Conservation (phyloP, 2,329 filamentous ascomycete species). For the Neopestalotiopsis sp. region DNA sequence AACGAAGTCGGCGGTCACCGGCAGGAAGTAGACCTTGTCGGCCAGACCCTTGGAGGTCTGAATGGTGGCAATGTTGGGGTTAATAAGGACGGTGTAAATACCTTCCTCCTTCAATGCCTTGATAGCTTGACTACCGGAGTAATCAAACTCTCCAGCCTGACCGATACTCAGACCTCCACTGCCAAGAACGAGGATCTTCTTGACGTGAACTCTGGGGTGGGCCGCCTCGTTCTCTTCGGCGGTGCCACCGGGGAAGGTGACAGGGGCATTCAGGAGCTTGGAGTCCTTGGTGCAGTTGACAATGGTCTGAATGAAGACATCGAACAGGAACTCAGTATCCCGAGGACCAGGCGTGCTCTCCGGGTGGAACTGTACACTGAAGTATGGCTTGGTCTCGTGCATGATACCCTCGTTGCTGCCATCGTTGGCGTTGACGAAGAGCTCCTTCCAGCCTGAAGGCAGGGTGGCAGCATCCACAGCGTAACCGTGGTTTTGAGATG, state of each 20-base stretch:
- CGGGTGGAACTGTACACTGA: conserved; percentile 99
- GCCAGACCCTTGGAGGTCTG: conserved; percentile 97
- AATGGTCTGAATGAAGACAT: conserved; percentile 92
- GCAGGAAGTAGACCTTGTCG: conserved; percentile 98
- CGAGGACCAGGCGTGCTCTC: conserved; percentile 95
- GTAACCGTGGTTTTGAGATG: conserved; percentile 97
- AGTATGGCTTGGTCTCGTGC: conserved; percentile 84
- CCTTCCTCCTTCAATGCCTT: conserved; percentile 98
- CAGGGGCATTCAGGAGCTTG: conserved; percentile 71
- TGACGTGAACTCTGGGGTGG: conserved; percentile 81
- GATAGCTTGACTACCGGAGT: conserved; percentile 97
- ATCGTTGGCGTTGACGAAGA: conserved; percentile 98
- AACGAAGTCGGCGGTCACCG: conserved; percentile 95
- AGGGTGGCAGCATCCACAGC: conserved; percentile 84
- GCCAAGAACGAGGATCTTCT: conserved; percentile 94
- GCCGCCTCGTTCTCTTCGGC: conserved; percentile 77
- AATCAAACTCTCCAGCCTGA: conserved; percentile 98
- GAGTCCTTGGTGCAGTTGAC: conserved; percentile 71
- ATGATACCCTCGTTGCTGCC: conserved; percentile 98
- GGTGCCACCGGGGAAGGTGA: conserved; percentile 86
- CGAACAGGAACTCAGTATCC: conserved; percentile 95
- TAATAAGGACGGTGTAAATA: conserved; percentile 97
- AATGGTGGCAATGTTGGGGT: conserved; percentile 98
- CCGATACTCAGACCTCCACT: conserved; percentile 96
- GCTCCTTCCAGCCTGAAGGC: conserved; percentile 82